phyloP scores from a whole-genome alignment of 1,284 basidiomycete genomes.

The Puccinia hordei region DNA sequence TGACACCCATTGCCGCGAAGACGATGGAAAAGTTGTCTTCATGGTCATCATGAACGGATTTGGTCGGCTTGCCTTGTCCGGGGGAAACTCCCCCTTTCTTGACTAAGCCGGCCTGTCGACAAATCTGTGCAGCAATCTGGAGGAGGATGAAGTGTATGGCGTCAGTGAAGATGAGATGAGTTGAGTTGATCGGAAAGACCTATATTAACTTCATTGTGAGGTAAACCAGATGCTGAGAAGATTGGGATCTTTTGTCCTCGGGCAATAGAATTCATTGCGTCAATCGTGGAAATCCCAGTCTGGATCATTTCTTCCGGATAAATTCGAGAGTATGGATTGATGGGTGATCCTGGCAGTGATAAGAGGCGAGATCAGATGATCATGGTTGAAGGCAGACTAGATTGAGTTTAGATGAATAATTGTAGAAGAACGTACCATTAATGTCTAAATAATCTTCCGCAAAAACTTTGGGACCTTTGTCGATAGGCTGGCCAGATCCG shows the following conservation, averaged over 20 bases:
- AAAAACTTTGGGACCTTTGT: constrained; percentile 97
- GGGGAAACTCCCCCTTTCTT: constrained; percentile 63
- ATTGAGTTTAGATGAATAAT: constrained; percentile 8
- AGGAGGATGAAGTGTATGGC: constrained; percentile 9
- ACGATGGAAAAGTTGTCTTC: constrained; percentile 99
- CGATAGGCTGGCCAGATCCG: constrained; percentile 95
- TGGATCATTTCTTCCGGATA: constrained; percentile 99
- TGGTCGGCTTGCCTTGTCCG: constrained; percentile 70
- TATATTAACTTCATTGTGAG: constrained; percentile 85
- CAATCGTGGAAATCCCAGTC: constrained; percentile 98
- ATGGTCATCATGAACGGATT: constrained; percentile 97
- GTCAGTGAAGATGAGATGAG: constrained; percentile 23
- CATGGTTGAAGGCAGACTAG: not conserved
- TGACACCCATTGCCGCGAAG: constrained; percentile 99
- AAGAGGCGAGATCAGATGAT: constrained; percentile 19
- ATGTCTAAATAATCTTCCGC: constrained; percentile 99
- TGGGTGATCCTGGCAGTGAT: constrained; percentile 78
- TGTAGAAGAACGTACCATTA: constrained; percentile 71
- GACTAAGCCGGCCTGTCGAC: constrained; percentile 96
- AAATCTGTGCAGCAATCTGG: constrained; percentile 98
- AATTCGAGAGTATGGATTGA: constrained; percentile 98
- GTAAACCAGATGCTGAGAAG: constrained; percentile 97
- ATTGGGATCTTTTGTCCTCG: constrained; percentile 99
- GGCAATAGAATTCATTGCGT: constrained; percentile 97
- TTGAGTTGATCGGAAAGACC: constrained; percentile 51